Percentiles rank a stretch among this genome's conserved stretches.
Evolutionary conservation across 1,284 basidiomycete genomes (phyloP).

Genomic region (Ganoderma sinense): DNA sequence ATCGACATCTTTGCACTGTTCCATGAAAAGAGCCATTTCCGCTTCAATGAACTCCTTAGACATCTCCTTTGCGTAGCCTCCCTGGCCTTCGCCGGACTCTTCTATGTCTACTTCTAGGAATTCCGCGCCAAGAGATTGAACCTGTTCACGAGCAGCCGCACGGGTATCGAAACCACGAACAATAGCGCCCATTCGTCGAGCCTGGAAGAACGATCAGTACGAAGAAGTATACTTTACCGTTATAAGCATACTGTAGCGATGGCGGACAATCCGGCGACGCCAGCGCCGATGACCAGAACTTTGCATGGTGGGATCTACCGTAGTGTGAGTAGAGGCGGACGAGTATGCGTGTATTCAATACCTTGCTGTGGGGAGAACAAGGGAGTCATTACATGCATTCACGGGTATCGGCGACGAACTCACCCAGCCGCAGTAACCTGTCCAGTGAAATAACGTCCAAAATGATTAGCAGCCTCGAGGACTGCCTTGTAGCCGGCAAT

Average conservation of each 20-base stretch:
- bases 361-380: constrained; percentile 25
- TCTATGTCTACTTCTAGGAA: constrained; percentile 81
- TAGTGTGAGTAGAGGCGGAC: neutral
- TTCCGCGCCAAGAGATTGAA: constrained; percentile 87
- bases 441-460: constrained; percentile 87
- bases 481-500: constrained; percentile 90
- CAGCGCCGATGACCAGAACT: constrained; percentile 86
- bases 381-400: neutral
- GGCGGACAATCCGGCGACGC: constrained; percentile 86
- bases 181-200: constrained; percentile 83
- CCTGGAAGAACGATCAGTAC: constrained; percentile 47
- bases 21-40: constrained; percentile 88
- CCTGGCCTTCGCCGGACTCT: constrained; percentile 81
- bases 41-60: constrained; percentile 89
- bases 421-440: constrained; percentile 89
- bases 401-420: constrained; percentile 36
- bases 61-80: constrained; percentile 92
- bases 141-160: constrained; percentile 84
- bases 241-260: constrained; percentile 73
- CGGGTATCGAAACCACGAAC: constrained; percentile 88
- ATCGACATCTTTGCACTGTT: constrained; percentile 87
- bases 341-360: neutral
- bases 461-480: constrained; percentile 86
- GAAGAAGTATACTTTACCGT: neutral
- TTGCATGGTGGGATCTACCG: constrained; percentile 85